Evolutionary conservation across 352 stramenopile species (phyloP).

Genomic region (Pilasporangium apinafurcum): DNA sequence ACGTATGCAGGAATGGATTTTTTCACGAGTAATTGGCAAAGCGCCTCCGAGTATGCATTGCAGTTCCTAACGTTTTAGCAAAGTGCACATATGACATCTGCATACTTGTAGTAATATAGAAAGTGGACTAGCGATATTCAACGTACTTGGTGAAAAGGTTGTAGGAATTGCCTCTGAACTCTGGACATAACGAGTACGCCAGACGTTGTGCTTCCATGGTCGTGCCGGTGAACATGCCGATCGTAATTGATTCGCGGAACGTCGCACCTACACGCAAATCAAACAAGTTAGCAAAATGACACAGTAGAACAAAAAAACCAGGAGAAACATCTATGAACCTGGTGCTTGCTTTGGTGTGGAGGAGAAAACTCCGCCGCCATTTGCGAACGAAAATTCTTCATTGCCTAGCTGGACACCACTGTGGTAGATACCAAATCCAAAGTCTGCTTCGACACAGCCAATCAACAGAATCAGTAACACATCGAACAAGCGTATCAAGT

Average conservation of each 20-base stretch:
- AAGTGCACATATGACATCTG: too few species aligned
- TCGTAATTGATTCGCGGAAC: constrained; percentile 86
- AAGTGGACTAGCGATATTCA: too few species aligned
- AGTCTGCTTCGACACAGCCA: constrained; percentile 6
- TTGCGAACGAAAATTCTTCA: constrained; percentile 91
- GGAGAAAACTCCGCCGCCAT: constrained; percentile 87
- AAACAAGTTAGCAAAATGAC: too few species aligned
- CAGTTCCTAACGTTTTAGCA: constrained; percentile 81
- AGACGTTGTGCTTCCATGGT: constrained; percentile 70
- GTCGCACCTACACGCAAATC: constrained; percentile 80
- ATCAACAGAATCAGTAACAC: neutral
- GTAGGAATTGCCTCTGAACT: constrained; percentile 88
- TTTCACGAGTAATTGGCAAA: constrained; percentile 75
- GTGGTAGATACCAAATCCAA: constrained; percentile 91
- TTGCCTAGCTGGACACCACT: constrained; percentile 90
- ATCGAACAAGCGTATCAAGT: constrained; percentile 8
- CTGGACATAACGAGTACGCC: constrained; percentile 75
- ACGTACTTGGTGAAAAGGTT: constrained; percentile 85
- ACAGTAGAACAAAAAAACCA: neutral
- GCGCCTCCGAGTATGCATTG: constrained; percentile 91
- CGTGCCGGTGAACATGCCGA: constrained; percentile 87
- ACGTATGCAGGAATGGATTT: constrained; percentile 86
- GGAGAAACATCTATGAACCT: constrained; percentile 34
- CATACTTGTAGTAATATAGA: too few species aligned
- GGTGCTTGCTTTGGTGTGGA: constrained; percentile 52